Evolutionary conservation across 108 stramenopile genomes (phyloP), one percentile per base, ranked within the genome.

Genomic region (Licmophora abbreviata): DNA sequence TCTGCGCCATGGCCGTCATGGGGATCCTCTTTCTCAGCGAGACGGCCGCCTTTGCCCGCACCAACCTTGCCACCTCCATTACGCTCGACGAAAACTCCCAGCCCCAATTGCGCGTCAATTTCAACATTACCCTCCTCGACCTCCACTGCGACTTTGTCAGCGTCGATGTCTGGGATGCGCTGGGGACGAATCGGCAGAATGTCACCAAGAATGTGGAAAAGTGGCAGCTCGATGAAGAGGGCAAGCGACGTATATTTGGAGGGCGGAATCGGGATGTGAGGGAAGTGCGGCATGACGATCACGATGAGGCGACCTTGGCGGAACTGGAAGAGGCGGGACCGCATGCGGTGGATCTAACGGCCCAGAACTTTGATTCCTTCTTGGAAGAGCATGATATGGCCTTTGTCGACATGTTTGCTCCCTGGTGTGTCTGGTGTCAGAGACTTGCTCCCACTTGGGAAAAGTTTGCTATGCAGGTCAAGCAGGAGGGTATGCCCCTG

Each of bases 131-230:
- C 31, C 40, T 95, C 56, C 59, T 87, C 43, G 85, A 87, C 70
- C 51, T 95, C 33, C 83, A 90, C 40, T 95, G 94, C 65, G 94
- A 95, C 56, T 95, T 78, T 59, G 82, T 92, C 12, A 54, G 59
- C 9, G 86, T 93, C n/a, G 95, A 90, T 62, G 90, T 90, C 0
- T 85, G 81, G 81, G 93, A 91, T 54, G 83, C 87, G 33, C 64
- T 92, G 42, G 97, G 97, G 28, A 96, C 95, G 8, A 94, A 96
- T 64, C 75, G 82, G 24, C 88, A 95, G 60, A 96, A 98, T 66
- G 89, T 98, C 4, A 98, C 94, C 59, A 87, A 90, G 50, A 96
- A 98, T 55, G 83, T 98, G n/a, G 88, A 96, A 65, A 97, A 95
- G 73, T 98, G 97, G 97, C 93, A 95, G 60, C 29, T 96, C 15